phyloP scores from a whole-genome alignment of 768 basidiomycete genomes.

The Suillus decipiens region DNA sequence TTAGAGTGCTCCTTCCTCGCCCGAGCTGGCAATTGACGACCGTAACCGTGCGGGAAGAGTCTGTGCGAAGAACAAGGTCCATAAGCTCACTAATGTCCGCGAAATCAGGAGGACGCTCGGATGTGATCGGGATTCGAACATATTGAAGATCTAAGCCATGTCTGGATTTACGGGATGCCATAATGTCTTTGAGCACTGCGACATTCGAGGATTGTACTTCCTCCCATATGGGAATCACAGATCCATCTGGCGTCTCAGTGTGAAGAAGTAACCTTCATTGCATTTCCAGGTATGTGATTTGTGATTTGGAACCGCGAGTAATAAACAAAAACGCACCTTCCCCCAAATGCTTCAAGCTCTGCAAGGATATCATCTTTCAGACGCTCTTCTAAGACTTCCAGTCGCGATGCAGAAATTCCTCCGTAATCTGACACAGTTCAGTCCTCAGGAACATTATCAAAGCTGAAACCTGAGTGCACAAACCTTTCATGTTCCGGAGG shows the following conservation, averaged over 20 bases:
- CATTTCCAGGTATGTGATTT: slow-evolving; percentile 3
- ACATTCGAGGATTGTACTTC: slow-evolving; percentile 74
- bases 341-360: slow-evolving; percentile 82
- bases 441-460: neutral
- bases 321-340: slow-evolving; percentile 51
- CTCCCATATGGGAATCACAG: slow-evolving; percentile 94
- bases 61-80: slow-evolving; percentile 70
- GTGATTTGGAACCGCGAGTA: neutral
- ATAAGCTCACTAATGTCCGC: slow-evolving; percentile 76
- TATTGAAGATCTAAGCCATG: slow-evolving; percentile 69
- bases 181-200: slow-evolving; percentile 84
- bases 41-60: slow-evolving; percentile 72
- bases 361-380: slow-evolving; percentile 84
- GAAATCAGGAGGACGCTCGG: slow-evolving; percentile 80
- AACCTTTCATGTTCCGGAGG: slow-evolving; percentile 92
- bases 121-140: slow-evolving; percentile 88
- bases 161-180: slow-evolving; percentile 56
- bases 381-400: slow-evolving; percentile 90
- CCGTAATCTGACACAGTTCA: slow-evolving; percentile 70
- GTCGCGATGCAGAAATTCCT: slow-evolving; percentile 86
- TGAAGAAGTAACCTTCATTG: slow-evolving; percentile 75
- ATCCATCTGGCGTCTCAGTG: slow-evolving; percentile 83
- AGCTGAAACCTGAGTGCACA: slow-evolving; percentile 7
- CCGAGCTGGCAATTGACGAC: slow-evolving; percentile 97
- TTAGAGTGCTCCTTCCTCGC: slow-evolving; percentile 85